Evolutionary conservation across 495 filamentous ascomycete genomes (phyloP).

Genomic region (Penicillium atrosanguineum): DNA sequence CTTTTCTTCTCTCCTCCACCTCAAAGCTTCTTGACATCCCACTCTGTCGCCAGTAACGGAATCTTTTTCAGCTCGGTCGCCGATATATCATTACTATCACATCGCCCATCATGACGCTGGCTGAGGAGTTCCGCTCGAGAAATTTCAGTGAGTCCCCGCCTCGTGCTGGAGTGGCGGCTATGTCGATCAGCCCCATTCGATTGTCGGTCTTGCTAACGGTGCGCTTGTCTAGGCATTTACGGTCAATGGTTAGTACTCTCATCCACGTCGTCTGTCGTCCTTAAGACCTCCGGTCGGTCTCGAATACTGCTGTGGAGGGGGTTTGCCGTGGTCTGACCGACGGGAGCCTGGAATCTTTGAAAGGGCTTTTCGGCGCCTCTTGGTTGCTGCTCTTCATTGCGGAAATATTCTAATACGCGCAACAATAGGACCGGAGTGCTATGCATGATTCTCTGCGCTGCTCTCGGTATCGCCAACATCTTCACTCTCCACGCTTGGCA

Average conservation of each 20-base stretch:
- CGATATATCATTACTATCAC: neutral
- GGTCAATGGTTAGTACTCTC: constrained; percentile 85
- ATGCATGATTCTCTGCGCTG: constrained; percentile 92
- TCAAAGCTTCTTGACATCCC: constrained; percentile 1
- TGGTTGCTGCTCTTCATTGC: neutral
- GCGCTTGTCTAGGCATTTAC: constrained; percentile 77
- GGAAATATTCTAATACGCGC: constrained; percentile 6
- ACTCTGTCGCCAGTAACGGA: constrained; percentile 5
- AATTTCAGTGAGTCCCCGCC: constrained; percentile 84
- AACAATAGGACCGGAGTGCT: constrained; percentile 81
- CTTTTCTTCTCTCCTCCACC: constrained; percentile 14
- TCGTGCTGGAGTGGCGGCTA: constrained; percentile 12
- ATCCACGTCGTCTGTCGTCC: neutral
- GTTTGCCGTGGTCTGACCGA: neutral
- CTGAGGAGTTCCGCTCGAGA: constrained; percentile 81
- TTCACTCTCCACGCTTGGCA: constrained; percentile 62
- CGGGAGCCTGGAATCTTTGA: neutral
- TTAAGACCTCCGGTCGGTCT: neutral
- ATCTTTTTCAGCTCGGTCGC: constrained; percentile 10
- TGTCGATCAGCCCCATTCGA: constrained; percentile 20
- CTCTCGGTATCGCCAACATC: constrained; percentile 90
- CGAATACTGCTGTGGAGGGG: neutral
- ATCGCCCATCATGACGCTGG: constrained; percentile 46
- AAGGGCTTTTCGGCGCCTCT: neutral
- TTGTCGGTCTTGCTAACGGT: constrained; percentile 29